Conservation (phyloP, 1,139 yeast genomes). For the Saccharomyces hybrid region DNA sequence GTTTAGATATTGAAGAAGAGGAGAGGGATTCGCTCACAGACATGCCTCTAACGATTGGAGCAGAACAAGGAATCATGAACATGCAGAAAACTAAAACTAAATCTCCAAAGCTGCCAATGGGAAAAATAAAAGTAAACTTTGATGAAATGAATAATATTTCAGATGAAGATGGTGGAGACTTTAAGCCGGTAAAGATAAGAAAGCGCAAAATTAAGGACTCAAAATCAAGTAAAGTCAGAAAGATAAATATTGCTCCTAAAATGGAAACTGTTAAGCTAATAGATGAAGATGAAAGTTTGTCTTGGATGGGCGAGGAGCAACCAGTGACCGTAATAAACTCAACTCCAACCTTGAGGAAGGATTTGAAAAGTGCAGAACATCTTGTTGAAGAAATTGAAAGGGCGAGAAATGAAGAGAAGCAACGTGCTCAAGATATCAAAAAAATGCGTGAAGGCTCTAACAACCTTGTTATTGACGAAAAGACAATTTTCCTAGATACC, state of each 20-base stretch:
- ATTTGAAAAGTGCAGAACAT: constrained; percentile 38
- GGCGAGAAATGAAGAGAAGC: constrained; percentile 33
- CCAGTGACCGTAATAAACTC: constrained; percentile 34
- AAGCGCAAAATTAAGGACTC: constrained; percentile 21
- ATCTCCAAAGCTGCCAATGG: constrained; percentile 2
- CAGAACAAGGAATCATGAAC: constrained; percentile 5
- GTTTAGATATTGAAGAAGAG: constrained; percentile 43
- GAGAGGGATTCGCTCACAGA: constrained; percentile 23
- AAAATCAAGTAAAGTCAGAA: constrained; percentile 10
- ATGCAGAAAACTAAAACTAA: background rate
- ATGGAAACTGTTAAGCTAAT: constrained; percentile 32
- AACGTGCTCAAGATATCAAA: constrained; percentile 16
- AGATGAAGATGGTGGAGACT: constrained; percentile 24
- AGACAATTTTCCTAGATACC: constrained; percentile 47
- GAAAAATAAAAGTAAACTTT: constrained; percentile 17
- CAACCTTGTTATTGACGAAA: constrained; percentile 48
- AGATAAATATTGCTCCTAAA: constrained; percentile 11
- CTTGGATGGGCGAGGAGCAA: constrained; percentile 40
- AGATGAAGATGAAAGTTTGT: constrained; percentile 35
- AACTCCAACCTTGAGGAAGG: constrained; percentile 25
- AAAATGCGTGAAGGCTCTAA: constrained; percentile 19
- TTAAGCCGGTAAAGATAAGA: constrained; percentile 27
- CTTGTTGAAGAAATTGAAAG: constrained; percentile 41
- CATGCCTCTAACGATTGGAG: constrained; percentile 16
- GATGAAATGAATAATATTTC: constrained; percentile 15